phyloP scores from a whole-genome alignment of 2,329 filamentous ascomycete species.

The Neonectria neomacrospora region DNA sequence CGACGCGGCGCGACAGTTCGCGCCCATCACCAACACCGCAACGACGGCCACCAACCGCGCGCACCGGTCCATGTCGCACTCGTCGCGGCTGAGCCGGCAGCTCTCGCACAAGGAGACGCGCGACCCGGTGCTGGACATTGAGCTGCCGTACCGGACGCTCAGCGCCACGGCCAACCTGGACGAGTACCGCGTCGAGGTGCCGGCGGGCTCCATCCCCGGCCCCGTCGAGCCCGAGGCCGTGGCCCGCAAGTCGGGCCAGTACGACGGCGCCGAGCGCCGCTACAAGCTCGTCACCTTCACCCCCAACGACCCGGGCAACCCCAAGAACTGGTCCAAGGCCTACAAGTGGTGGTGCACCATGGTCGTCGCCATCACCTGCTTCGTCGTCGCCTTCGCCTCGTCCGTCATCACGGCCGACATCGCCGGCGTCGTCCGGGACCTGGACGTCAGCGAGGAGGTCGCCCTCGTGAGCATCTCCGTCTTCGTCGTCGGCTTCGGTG shows the following conservation, averaged over 20 bases:
- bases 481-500: conserved; percentile 84
- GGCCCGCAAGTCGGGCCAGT: conserved; percentile 34
- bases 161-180: conserved; percentile 69
- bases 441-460: conserved; percentile 77
- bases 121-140: conserved; percentile 58
- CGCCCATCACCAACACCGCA: conserved; percentile 40
- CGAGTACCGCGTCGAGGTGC: conserved; percentile 74
- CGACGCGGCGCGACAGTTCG: conserved; percentile 28
- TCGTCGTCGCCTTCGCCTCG: conserved; percentile 77
- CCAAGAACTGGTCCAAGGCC: conserved; percentile 84
- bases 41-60: conserved; percentile 29
- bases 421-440: conserved; percentile 69
- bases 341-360: conserved; percentile 89
- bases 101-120: conserved; percentile 48
- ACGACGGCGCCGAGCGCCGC: conserved; percentile 37
- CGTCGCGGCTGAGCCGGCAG: conserved; percentile 23
- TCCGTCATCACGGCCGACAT: conserved; percentile 84
- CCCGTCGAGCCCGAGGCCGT: conserved; percentile 45
- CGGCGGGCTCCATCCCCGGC: conserved; percentile 68
- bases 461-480: conserved; percentile 77
- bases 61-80: conserved; percentile 40
- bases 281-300: conserved; percentile 73
- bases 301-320: conserved; percentile 78
- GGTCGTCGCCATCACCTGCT: conserved; percentile 81
- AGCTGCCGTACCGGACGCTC: conserved; percentile 75